Percentiles rank a stretch among this genome's conserved stretches.
These are phyloP conservation scores for Acacia acuminata DNA, from an alignment of 306 rosid genomes.

Conservation along the genomic window DNA sequence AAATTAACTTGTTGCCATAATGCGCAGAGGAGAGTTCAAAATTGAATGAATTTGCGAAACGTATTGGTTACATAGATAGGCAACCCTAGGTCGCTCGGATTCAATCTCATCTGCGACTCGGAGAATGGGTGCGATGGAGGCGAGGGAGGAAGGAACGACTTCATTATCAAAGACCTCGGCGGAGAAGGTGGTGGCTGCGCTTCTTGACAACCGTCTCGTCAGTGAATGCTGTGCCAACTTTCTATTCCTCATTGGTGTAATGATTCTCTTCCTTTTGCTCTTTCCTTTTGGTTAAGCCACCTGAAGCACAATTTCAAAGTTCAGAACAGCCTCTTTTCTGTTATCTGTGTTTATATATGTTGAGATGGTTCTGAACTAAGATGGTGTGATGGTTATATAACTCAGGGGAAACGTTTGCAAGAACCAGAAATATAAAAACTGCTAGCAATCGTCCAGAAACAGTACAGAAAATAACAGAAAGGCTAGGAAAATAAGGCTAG, in stretches of 20 bases:
- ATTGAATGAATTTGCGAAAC: not conserved
- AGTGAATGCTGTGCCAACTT: constrained; percentile 57
- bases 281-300: no score
- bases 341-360: no score
- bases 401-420: no score
- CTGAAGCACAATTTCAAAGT: not conserved
- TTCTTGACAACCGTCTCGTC: constrained; percentile 75
- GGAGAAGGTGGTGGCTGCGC: constrained; percentile 85
- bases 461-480: no score
- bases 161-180: constrained; percentile 93
- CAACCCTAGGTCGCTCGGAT: constrained; percentile 85
- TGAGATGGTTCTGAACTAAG: no score
- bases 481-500: no score
- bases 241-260: constrained; percentile 53
- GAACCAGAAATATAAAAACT: no score
- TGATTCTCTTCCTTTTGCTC: no score
- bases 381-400: no score
- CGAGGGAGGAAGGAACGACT: constrained; percentile 89
- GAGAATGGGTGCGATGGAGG: constrained; percentile 85
- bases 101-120: constrained; percentile 91
- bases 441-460: no score
- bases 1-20: not conserved
- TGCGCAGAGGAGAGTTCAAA: not conserved
- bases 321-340: not conserved
- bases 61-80: constrained; percentile 69